Evolutionary conservation across 495 filamentous ascomycete genomes (phyloP).

Genomic region (Penicillium maclennaniae): DNA sequence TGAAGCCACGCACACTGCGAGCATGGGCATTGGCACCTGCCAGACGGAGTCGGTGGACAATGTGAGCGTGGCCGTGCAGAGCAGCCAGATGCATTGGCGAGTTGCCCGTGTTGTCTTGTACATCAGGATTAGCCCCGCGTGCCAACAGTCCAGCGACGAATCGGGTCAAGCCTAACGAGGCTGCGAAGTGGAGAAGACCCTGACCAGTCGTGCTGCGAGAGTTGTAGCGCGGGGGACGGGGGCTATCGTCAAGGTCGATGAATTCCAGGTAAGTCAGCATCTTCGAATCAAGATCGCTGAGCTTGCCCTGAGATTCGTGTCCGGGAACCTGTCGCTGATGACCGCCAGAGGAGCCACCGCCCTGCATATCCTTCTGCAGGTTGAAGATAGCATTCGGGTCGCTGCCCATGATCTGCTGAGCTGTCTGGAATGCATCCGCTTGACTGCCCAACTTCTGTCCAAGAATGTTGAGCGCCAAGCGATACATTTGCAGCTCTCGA

Average conservation of each 20-base stretch:
- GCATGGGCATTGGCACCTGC: conserved; percentile 68
- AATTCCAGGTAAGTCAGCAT: conserved; percentile 72
- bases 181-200: conserved; percentile 78
- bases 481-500: conserved; percentile 63
- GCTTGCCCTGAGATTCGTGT: conserved; percentile 37
- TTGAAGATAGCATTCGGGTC: conserved; percentile 42
- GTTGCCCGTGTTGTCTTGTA: conserved; percentile 75
- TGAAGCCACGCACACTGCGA: conserved; percentile 67
- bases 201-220: conserved; percentile 62
- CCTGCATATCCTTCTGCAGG: conserved; percentile 45
- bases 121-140: conserved; percentile 72
- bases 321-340: conserved; percentile 47
- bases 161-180: conserved; percentile 67
- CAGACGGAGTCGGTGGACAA: conserved; percentile 69
- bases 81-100: conserved; percentile 81
- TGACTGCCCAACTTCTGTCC: conserved; percentile 47
- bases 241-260: conserved; percentile 72
- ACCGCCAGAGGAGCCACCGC: conserved; percentile 31
- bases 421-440: conserved; percentile 48
- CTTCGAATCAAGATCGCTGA: conserved; percentile 61
- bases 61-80: conserved; percentile 70
- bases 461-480: conserved; percentile 44
- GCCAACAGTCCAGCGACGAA: conserved; percentile 78
- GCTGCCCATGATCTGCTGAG: conserved; percentile 49
- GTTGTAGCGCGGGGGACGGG: conserved; percentile 62